These are phyloP conservation scores for Triadica sebifera DNA, from an alignment of 345 rosid species.

Conservation along the genomic window DNA sequence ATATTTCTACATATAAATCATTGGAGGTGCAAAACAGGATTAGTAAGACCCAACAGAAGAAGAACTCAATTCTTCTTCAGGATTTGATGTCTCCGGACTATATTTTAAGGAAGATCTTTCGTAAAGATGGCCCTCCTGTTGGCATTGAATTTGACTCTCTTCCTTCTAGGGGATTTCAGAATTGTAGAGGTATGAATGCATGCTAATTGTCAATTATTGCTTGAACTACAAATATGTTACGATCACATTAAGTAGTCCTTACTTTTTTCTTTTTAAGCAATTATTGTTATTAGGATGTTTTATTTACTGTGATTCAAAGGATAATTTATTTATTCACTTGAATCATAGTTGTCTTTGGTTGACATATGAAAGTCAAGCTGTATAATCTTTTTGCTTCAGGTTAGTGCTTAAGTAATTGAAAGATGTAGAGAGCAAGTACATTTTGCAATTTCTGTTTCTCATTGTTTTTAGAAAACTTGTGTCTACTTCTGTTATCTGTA, in stretches of 20 bases:
- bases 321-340: not conserved
- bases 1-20: conserved; percentile 18
- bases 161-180: conserved; percentile 39
- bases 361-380: not conserved
- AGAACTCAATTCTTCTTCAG: conserved; percentile 39
- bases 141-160: conserved; percentile 66
- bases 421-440: not conserved
- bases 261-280: not conserved
- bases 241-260: not conserved
- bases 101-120: conserved; percentile 67
- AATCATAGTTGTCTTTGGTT: not conserved
- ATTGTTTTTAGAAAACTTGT: conserved; percentile 4
- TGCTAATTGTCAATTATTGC: not conserved
- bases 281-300: not conserved
- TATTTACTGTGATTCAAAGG: conserved; percentile 4
- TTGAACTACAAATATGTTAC: not conserved
- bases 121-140: conserved; percentile 93
- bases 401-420: not conserved
- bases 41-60: conserved; percentile 17
- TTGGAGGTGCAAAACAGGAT: conserved; percentile 22
- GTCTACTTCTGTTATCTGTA: not conserved
- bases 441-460: not conserved
- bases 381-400: not conserved
- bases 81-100: conserved; percentile 52
- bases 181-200: conserved; percentile 27